These are phyloP conservation scores for Ogataea methylovora DNA, from an alignment of 805 yeast species.

Conservation along the genomic window DNA sequence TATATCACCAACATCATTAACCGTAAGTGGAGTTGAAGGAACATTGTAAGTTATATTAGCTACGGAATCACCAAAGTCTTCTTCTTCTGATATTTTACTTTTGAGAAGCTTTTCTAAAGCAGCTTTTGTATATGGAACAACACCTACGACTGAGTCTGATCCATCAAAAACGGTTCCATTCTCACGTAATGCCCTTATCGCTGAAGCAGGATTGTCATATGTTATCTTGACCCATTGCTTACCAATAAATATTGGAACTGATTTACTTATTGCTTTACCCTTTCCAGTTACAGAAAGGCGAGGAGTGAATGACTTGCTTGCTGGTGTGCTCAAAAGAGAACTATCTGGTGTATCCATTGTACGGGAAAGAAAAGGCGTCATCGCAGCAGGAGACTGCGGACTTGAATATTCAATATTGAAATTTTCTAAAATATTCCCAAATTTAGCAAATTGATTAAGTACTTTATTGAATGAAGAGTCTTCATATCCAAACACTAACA, in stretches of 20 bases:
- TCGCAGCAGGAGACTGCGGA: not conserved
- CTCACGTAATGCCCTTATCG: slow-evolving; percentile 77
- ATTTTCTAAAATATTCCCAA: slow-evolving; percentile 75
- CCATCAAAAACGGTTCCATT: slow-evolving; percentile 71
- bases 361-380: not conserved
- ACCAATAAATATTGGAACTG: slow-evolving; percentile 72
- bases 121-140: slow-evolving; percentile 55
- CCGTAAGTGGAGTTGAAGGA: slow-evolving; percentile 6
- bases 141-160: slow-evolving; percentile 42
- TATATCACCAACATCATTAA: slow-evolving; percentile 7
- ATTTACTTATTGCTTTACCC: slow-evolving; percentile 12
- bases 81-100: slow-evolving; percentile 32
- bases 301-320: no score
- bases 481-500: slow-evolving; percentile 84
- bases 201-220: slow-evolving; percentile 66
- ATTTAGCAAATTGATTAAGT: slow-evolving; percentile 66
- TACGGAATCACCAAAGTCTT: slow-evolving; percentile 39
- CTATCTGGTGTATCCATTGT: not conserved
- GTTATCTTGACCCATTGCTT: slow-evolving; percentile 89
- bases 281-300: no score
- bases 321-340: no score
- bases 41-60: slow-evolving; percentile 8
- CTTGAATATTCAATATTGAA: slow-evolving; percentile 31
- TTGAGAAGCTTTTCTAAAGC: slow-evolving; percentile 53
- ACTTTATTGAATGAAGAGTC: slow-evolving; percentile 63